Evolutionary conservation across 306 rosid genomes (phyloP), one percentile per base, ranked within the genome.

Genomic region (Dalbergia cochinchinensis): DNA sequence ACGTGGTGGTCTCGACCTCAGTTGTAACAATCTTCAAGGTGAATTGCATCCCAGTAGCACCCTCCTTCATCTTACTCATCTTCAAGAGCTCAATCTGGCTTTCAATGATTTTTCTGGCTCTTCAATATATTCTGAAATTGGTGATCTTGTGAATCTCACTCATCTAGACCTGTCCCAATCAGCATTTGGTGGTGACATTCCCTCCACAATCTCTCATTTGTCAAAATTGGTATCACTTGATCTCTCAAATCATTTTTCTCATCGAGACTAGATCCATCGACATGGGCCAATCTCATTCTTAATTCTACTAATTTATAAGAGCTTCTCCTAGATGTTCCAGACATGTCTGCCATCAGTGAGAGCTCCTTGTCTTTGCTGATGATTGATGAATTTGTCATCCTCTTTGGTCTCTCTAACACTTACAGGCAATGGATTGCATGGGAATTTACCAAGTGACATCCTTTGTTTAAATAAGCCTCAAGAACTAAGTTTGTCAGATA

Each of bases 191-290:
- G 62, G 84, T 53, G 44, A 54, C 50, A 34, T 82, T 77, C 37
- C 85, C 5, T 50, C 26, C 51, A 10, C 31, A 68, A 67, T 81
- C 71, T 74, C 85, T 45, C 72, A 35, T 10, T 45, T 82, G 41
- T 82, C 81, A 4, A 82, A 82, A 26, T 62, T 82, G 57, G 60
- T 50, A 22, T 76, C 81, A 69, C 82, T 82, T 60, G 67, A 69
- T 75, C 65, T 81, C 19, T 11, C 53, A 0, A 11, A 13, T 47
- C 0, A 48, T 5, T 6, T 14, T 13, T 5, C 18, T 14, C 8
- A 4, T 1, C 58, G 18, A 67, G 58, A 3, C 11, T 82, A 10
- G 44, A 59, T 69, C 31, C 26, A 13, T 8, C 54, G 22, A 70
- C 71, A 3, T 79, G 83, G 77, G 48, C 61, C 4, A 79, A 19